These are phyloP conservation scores for Lignosus rhinocerotis DNA, from an alignment of 1,284 basidiomycete genomes.

Conservation along the genomic window DNA sequence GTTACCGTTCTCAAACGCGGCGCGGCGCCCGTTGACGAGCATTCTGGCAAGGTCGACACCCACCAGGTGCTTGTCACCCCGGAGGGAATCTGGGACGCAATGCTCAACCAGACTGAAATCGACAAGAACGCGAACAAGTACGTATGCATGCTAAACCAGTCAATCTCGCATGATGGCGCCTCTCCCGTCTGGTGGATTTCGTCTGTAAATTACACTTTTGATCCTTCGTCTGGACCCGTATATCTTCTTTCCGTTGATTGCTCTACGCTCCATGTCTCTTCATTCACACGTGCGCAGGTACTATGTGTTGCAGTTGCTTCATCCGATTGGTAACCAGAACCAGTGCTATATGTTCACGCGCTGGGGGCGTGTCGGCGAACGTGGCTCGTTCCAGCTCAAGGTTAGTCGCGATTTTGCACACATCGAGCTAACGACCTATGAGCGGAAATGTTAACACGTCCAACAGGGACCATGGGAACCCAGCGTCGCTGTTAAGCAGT, in stretches of 20 bases:
- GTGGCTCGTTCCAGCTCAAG: conserved; percentile 51
- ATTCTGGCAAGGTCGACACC: conserved; percentile 48
- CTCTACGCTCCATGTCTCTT: background rate
- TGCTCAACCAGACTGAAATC: conserved; percentile 69
- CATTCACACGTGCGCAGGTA: conserved; percentile 39
- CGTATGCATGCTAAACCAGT: conserved; percentile 3
- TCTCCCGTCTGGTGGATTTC: too few relatives aligned
- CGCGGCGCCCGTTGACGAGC: conserved; percentile 60
- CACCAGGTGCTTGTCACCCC: conserved; percentile 55
- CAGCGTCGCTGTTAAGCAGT: conserved; percentile 45
- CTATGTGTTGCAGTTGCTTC: conserved; percentile 64
- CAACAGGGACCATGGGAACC: conserved; percentile 39
- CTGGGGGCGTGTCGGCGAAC: conserved; percentile 65
- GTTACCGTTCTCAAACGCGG: conserved; percentile 59
- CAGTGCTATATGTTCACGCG: conserved; percentile 50
- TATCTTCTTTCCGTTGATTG: background rate
- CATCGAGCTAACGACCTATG: background rate
- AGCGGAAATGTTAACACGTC: background rate
- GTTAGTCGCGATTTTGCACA: conserved; percentile 29
- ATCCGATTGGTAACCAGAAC: conserved; percentile 44
- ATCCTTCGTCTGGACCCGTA: too few relatives aligned
- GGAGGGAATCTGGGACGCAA: conserved; percentile 63
- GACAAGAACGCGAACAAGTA: conserved; percentile 65
- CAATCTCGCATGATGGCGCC: too few relatives aligned
- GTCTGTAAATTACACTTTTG: too few relatives aligned